phyloP scores from a whole-genome alignment of 192 early-diverging fungal species.

The Coemansia sp. region DNA sequence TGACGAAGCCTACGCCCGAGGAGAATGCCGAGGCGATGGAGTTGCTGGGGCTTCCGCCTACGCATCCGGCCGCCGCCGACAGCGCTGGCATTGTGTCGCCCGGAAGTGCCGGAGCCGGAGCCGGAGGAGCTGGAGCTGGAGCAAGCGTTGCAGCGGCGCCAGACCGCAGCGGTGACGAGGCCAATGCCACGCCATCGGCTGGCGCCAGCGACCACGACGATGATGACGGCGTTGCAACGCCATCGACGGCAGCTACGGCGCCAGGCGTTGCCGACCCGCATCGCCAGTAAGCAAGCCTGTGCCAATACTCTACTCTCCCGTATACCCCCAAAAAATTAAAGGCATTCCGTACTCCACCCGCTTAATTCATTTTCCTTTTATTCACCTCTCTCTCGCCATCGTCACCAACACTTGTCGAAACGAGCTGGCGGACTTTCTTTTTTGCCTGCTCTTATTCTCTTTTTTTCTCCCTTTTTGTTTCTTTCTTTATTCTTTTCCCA shows the following conservation, averaged over 20 bases:
- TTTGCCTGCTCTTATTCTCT: no score
- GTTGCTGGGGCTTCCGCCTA: slow-evolving; percentile 34
- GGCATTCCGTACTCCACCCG: no score
- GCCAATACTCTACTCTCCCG: no score
- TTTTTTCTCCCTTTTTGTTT: no score
- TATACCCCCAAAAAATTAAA: no score
- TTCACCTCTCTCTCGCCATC: no score
- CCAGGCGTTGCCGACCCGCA: neutral
- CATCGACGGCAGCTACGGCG: neutral
- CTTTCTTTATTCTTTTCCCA: no score
- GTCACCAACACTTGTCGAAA: no score
- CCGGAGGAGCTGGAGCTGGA: neutral
- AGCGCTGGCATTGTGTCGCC: slow-evolving; percentile 14
- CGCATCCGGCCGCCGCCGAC: slow-evolving; percentile 32
- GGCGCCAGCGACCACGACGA: slow-evolving; percentile 14
- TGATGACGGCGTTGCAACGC: neutral
- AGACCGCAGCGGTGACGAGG: neutral
- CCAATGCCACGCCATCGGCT: neutral
- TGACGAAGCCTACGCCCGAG: slow-evolving; percentile 49
- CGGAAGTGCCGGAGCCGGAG: neutral
- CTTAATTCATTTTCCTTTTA: no score
- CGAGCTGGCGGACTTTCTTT: no score
- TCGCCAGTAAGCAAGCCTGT: neutral
- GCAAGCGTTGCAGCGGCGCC: neutral
- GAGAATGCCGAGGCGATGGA: slow-evolving; percentile 43